Base-by-base conservation (phyloP, 345 rosid genomes). In the Melastoma malabathricum region DNA sequence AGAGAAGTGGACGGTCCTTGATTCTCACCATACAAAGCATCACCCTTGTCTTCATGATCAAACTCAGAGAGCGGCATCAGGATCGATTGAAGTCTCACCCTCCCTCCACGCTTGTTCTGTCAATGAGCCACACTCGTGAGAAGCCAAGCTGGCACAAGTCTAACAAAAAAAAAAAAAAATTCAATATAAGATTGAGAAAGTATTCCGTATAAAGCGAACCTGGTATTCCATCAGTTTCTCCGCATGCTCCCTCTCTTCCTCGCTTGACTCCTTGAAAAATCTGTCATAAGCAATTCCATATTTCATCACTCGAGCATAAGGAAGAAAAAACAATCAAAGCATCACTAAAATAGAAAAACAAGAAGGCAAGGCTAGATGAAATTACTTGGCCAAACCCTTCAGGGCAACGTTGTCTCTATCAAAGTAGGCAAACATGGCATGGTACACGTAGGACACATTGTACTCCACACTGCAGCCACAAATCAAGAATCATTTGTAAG, bases 51-150 rank as follows among this genome's bases (percentile, higher is more conserved):
- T 13, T 56, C 79, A 48, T 92, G 95, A 57, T 88, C 88, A 68
- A 73, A 92, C 64, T 87, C 99, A 0, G 86, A 65, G 13, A 71
- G 78, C 31, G 99, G 95, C 73, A 65, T 64, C 48, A 76, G 47
- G 16, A 92, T 83, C 1, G 84, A 70, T 48, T 82, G 88, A 43
- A 92, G 73, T 66, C 70, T 79, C 47, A 87, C 98, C 66, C 63
- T 78, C 22, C 98, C 98, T 51, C 98, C 98, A 17, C 97, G 82
- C 51, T 78, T 73, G 77, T 87, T 92, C 98, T 92, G 58, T 47
- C 45, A 48, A 39, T 13, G 10, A 16, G 51, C 46, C 16, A 13
- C 22, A 29, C 13, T 10, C 1, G 31, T 7, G 5, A 14, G 20
- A 14, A 50, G 41, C 27, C 39, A 14, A 14, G 19, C 29, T n/a